Evolutionary conservation across 1,139 yeast species (phyloP), one percentile per base, ranked within the genome.

Genomic region (Nakaseomyces sp.): DNA sequence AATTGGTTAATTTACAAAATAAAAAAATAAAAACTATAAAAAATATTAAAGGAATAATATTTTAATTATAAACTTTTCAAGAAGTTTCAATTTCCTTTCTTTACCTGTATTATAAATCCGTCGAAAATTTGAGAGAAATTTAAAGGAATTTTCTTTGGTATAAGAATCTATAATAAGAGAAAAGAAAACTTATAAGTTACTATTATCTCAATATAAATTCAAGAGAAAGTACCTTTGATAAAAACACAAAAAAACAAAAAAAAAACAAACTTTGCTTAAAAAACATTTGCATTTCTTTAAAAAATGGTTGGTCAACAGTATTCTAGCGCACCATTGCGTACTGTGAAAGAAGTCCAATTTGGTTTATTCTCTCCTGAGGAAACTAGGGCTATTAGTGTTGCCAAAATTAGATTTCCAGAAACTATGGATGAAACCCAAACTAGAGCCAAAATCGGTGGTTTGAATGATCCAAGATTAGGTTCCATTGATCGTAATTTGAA

Each of bases 301-400:
- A 17, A 37, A n/a, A 66, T 67, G 71, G 69, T 65, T 36, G 69
- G 66, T 41, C 88, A 89, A 66, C 94, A 96, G 62, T 88, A 85
- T 73, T 89, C 97, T 49, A 87, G 96, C 71, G 97, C 97, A 50
- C 97, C 97, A 45, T 78, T 91, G 67, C 85, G 96, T 66, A 81
- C 95, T 41, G 89, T 91, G 53, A 91, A 88, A 70, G 98, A 91
- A 73, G 96, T 89, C 60, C 98, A 91, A 73, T 93, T 93, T 72
- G 98, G 99, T 50, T 80, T 93, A 59, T 79, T 93, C 53, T 88
- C 97, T 20, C 98, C 99, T 24, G 98, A 91, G 70, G 98, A 93
- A 72, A 81, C 88, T 51, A 77, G 95, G 68, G 96, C 97, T 42
- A 87, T 91, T 53, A 86, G 96, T 50, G 97, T 91, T 50, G 97